Base-by-base conservation (phyloP, 306 rosid genomes). In the Vigna trinervia region DNA sequence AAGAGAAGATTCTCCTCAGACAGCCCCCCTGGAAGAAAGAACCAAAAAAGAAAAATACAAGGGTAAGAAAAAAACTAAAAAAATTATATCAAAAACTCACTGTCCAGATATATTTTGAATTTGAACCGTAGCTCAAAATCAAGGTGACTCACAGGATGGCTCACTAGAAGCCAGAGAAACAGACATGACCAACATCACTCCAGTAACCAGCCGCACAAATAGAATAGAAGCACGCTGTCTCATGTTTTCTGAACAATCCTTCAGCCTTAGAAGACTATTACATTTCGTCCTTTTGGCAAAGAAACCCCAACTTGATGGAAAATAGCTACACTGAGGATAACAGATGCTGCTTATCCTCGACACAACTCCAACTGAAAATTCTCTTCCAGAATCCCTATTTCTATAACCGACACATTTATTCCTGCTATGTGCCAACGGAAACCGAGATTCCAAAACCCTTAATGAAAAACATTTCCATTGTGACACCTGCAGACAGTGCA, bases 1-100 rank as follows among this genome's bases (percentile, higher is more conserved):
- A 95, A 95, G 74, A 95, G 86, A 26, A 92, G 92, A 87, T 92
- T 95, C 87, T 92, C 96, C 82, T 92, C 98, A 9, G 96, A 85
- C 34, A 92, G 82, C 17, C 95, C 96, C 86, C 79, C 97, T 92
- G 66, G 11, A 73, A 34, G 9, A 38, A 26, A 76, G 4, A 78
- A 57, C 34, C 46, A 41, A 41, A 38, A 68, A 77, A 57, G 8
- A 38, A 41, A 52, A 12, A 43, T 20, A 60, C 67, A 60, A 63
- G 22, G 32, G n/a, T 12, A 64, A 64, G 23, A 38, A 7, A 65
- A 78, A 78, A 43, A 11, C 12, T 12, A 45, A 45, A 69, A 20
- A 52, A 56, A 85, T 32, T 43, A 13, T 10, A 62, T 72, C 36
- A 73, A 50, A 62, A 48, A 14, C 5, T 68, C 22, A 57, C 22